phyloP scores from a whole-genome alignment of 495 filamentous ascomycete genomes.

The Penicillium salamii region DNA sequence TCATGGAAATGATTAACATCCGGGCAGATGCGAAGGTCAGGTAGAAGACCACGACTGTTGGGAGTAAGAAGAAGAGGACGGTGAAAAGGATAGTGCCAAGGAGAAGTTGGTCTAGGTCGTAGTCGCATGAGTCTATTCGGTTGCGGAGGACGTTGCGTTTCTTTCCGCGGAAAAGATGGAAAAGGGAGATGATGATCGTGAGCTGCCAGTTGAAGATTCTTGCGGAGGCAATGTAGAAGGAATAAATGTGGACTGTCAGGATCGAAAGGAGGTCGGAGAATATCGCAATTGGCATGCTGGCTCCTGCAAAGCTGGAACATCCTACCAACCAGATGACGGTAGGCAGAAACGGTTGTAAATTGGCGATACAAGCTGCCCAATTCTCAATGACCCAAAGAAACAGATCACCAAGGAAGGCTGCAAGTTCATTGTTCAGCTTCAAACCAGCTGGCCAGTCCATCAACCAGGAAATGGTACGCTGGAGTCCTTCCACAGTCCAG shows the following conservation, averaged over 20 bases:
- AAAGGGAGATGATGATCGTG: constrained; percentile 91
- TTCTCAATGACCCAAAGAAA: constrained; percentile 99
- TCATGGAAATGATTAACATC: constrained; percentile 91
- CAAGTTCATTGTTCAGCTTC: constrained; percentile 94
- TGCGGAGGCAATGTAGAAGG: constrained; percentile 93
- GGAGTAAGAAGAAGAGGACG: constrained; percentile 89
- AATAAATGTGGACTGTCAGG: constrained; percentile 93
- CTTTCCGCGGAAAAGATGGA: constrained; percentile 96
- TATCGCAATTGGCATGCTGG: constrained; percentile 93
- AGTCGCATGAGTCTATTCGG: constrained; percentile 97
- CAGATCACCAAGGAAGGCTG: constrained; percentile 86
- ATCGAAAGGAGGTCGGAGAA: constrained; percentile 93
- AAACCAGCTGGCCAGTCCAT: constrained; percentile 98
- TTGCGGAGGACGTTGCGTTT: constrained; percentile 97
- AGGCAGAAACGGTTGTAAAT: constrained; percentile 75
- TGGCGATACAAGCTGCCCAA: constrained; percentile 82
- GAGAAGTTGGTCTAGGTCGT: constrained; percentile 95
- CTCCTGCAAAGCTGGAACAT: constrained; percentile 90
- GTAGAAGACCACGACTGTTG: constrained; percentile 95
- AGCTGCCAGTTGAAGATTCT: constrained; percentile 98
- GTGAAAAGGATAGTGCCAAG: constrained; percentile 97
- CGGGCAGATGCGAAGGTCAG: constrained; percentile 91
- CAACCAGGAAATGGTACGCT: constrained; percentile 88
- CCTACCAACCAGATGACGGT: constrained; percentile 90
- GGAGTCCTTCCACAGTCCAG: constrained; percentile 88